Base-by-base conservation (phyloP, 306 rosid genomes). In the Lathyrus tuberosus region DNA sequence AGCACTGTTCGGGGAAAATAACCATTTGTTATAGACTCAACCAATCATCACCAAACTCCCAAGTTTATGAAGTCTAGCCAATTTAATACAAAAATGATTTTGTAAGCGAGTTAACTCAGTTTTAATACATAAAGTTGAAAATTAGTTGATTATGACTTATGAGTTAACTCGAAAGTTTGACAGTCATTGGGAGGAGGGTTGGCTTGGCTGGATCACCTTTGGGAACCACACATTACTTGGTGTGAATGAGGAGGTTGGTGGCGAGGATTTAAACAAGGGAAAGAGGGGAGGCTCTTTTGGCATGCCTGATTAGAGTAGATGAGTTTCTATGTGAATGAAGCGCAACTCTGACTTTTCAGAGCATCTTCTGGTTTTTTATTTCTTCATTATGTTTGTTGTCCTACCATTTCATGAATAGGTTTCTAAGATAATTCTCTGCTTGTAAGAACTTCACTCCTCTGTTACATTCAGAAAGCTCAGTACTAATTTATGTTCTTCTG, bases 381-480 rank as follows among this genome's bases (percentile, higher is more conserved):
- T 51, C 26, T 51, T 51, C 57, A 51, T 51, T 51, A 51, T 17
- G 57, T 51, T 51, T 51, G 14, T 51, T 51, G 26, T 18, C 57
- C 57, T 51, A 1, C 13, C 28, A 51, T 51, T 15, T 20, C 10
- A 12, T 4, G 28, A 18, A 8, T 51, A 18, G 30, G 28, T 18
- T 11, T 18, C 6, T 18, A 49, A 49, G 57, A 49, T 18, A 12
- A 51, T 18, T 51, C 57, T 17, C 30, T 51, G 57, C 57, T 49
- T 8, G 14, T 9, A 17, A 51, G 26, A 51, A 17, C 14, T 17
- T 17, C 57, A 51, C 28, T 18, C 11, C 53, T 49, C 57, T 18
- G 57, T 18, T 51, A 11, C 57, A 49, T 9, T 17, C 57, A 51
- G 30, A 51, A 51, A 51, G 28, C 22, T 51, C 57, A 51, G 13